phyloP scores from a whole-genome alignment of 1,139 yeast genomes.

The Nadsonia commutata region DNA sequence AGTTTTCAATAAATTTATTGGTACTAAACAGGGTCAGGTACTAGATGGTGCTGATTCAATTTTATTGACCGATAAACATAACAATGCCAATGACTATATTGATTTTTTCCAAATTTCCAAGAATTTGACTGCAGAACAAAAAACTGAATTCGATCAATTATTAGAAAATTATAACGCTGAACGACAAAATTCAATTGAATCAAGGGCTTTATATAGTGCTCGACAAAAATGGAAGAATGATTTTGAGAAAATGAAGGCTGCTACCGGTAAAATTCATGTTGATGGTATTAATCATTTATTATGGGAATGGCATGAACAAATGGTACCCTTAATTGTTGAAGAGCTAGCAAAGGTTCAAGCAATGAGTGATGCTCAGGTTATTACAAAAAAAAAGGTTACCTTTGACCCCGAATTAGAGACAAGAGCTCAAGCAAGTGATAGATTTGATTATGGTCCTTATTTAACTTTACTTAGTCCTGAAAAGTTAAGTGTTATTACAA shows the following conservation, averaged over 20 bases:
- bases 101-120: slow-evolving; percentile 57
- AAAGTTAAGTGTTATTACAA: slow-evolving; percentile 70
- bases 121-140: slow-evolving; percentile 33
- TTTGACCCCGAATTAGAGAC: slow-evolving; percentile 8
- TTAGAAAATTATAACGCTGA: slow-evolving; percentile 55
- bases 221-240: slow-evolving; percentile 79
- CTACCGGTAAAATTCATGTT: slow-evolving; percentile 25
- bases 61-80: slow-evolving; percentile 20
- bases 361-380: slow-evolving; percentile 11
- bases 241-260: slow-evolving; percentile 47
- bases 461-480: slow-evolving; percentile 57
- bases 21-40: too few relatives aligned
- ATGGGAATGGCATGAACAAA: slow-evolving; percentile 61
- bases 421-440: slow-evolving; percentile 22
- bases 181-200: slow-evolving; percentile 65
- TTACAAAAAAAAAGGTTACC: slow-evolving; percentile 10
- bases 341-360: slow-evolving; percentile 34
- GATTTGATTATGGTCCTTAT: slow-evolving; percentile 68
- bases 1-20: slow-evolving; percentile 13
- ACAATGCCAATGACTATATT: slow-evolving; percentile 28
- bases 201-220: slow-evolving; percentile 73
- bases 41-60: slow-evolving; percentile 14
- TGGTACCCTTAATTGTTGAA: slow-evolving; percentile 53
- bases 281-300: slow-evolving; percentile 56
- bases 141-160: slow-evolving; percentile 41